A percentile compares a stretch with the other conserved stretches of the same genome.
Evolutionary conservation across 2,329 filamentous ascomycete genomes (phyloP).

Genomic region (Sporothrix phasma): DNA sequence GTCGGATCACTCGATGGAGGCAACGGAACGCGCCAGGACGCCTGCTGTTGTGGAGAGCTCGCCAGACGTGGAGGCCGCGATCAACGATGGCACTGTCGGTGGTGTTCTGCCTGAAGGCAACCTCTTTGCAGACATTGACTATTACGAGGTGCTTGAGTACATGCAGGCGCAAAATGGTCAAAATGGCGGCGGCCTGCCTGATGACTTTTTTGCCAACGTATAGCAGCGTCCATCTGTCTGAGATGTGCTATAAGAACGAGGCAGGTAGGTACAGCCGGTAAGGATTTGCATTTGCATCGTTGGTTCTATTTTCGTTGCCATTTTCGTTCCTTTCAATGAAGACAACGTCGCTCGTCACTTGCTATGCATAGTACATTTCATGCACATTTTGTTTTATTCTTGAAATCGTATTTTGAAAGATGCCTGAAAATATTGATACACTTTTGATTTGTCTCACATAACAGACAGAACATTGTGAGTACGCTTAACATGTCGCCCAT

Average conservation of each 20-base stretch:
- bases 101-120: background rate
- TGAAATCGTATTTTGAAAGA: too few relatives aligned
- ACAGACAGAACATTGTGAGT: too few relatives aligned
- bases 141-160: background rate
- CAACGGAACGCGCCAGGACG: background rate
- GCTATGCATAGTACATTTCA: too few relatives aligned
- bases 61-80: too few relatives aligned
- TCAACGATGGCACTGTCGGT: background rate
- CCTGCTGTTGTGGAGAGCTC: background rate
- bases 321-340: too few relatives aligned
- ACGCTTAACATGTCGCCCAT: too few relatives aligned
- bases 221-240: too few relatives aligned
- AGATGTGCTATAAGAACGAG: background rate
- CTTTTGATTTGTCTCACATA: too few relatives aligned
- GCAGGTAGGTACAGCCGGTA: background rate
- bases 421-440: too few relatives aligned
- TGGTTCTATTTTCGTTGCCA: background rate
- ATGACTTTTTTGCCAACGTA: background rate
- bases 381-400: too few relatives aligned
- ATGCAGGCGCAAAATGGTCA: background rate
- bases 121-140: background rate
- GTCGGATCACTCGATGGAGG: too few relatives aligned
- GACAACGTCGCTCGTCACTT: too few relatives aligned
- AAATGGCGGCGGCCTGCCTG: background rate
- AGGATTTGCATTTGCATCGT: background rate